These are phyloP conservation scores for Coemansia reversa DNA, from an alignment of 192 early-diverging fungal species.

Conservation along the genomic window DNA sequence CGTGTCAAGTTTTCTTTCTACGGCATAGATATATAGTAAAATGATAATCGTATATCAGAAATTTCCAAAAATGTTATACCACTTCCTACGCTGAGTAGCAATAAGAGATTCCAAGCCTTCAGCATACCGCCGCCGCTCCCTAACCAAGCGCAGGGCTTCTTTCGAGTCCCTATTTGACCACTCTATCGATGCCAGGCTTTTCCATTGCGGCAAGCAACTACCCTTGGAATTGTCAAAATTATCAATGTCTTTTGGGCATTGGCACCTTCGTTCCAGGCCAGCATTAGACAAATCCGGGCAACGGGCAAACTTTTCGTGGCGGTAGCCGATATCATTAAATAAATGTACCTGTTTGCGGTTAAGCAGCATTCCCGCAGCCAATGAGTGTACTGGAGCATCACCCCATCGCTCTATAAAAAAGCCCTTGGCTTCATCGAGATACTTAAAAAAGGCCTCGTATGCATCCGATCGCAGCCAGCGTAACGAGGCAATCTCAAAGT, in stretches of 20 bases:
- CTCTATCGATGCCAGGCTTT: conserved; percentile 7
- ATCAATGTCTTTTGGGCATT: conserved; percentile 47
- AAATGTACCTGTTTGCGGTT: conserved; percentile 61
- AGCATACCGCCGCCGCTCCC: neutral
- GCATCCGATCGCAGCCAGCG: conserved; percentile 58
- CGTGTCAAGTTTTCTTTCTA: neutral
- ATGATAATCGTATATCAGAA: conserved; percentile 3
- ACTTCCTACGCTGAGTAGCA: conserved; percentile 29
- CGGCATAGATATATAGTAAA: neutral
- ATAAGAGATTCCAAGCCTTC: conserved; percentile 17
- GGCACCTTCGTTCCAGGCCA: conserved; percentile 23
- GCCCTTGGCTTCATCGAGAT: conserved; percentile 64
- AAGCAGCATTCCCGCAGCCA: conserved; percentile 61
- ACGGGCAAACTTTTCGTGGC: conserved; percentile 46
- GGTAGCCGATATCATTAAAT: conserved; percentile 75
- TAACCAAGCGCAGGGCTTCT: conserved; percentile 33
- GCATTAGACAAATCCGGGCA: conserved; percentile 20
- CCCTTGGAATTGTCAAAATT: conserved; percentile 17
- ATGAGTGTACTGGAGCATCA: conserved; percentile 74
- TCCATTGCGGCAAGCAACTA: conserved; percentile 45
- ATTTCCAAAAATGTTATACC: conserved; percentile 41
- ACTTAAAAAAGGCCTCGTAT: conserved; percentile 65
- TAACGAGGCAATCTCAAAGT: conserved; percentile 76
- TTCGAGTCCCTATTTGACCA: conserved; percentile 31
- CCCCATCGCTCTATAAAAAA: conserved; percentile 84